Conservation (phyloP, 345 rosid species). For the Hypericum androsaemum region DNA sequence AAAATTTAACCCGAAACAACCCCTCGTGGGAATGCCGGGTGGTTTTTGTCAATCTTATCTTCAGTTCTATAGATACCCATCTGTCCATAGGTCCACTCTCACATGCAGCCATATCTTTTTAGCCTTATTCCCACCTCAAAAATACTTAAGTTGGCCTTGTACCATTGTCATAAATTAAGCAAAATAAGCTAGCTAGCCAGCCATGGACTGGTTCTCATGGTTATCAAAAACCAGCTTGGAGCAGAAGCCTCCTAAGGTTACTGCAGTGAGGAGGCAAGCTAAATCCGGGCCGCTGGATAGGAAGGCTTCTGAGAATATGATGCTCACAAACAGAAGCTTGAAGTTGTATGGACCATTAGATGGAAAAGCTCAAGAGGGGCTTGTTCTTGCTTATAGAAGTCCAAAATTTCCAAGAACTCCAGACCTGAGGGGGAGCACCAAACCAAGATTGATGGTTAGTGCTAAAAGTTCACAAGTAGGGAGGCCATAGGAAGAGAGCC, state of each 20-base stretch:
- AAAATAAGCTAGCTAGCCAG: no score
- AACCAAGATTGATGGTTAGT: conserved; percentile 1
- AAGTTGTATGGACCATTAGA: conserved; percentile 66
- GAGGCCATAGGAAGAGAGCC: conserved; percentile 30
- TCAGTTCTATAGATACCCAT: no score
- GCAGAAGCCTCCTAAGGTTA: conserved; percentile 19
- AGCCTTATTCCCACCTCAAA: no score
- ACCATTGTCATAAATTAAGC: neutral
- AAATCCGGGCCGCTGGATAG: conserved; percentile 2
- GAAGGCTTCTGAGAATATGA: neutral
- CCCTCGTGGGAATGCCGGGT: no score
- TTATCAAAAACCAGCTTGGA: conserved; percentile 20
- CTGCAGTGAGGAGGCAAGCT: conserved; percentile 26
- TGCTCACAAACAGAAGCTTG: conserved; percentile 18
- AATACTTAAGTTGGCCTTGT: no score
- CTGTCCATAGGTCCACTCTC: no score
- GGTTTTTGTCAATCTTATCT: no score
- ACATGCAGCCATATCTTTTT: no score
- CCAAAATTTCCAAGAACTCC: conserved; percentile 38
- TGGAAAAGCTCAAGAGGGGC: conserved; percentile 40
- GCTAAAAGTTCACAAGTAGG: conserved; percentile 38
- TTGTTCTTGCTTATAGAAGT: conserved; percentile 24
- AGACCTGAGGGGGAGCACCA: conserved; percentile 28
- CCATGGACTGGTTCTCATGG: no score
- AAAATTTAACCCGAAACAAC: no score